Base-by-base conservation (phyloP, 2,329 filamentous ascomycete species). In the Penicillium fuscoglaucum region DNA sequence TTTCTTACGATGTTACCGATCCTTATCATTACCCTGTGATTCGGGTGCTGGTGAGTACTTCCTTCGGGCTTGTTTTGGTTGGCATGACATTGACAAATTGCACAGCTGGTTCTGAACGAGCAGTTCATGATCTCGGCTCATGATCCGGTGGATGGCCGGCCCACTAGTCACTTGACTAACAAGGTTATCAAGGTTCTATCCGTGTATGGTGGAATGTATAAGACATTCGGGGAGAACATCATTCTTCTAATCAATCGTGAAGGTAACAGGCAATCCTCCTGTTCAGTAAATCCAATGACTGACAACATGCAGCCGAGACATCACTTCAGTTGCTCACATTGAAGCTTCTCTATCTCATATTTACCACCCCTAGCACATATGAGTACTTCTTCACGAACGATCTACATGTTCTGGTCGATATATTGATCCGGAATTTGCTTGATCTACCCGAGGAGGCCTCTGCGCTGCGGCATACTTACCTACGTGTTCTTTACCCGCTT, bases 301-400 rank as follows among this genome's bases (percentile, higher is more conserved):
- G 57, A 69, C 55, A 51, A 29, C 19, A 21, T 48, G 55, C 58
- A 82, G 84, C 90, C 10, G 93, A 98, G 75, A 96, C 95, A 0
- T 93, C 92, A 1, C 84, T 96, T 39, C 96, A 99, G 75, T 83
- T 99, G 28, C 84, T 99, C n/a, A 98, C 98, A 59, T 82, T 99
- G 43, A 99, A 99, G 76, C 85, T 97, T 5, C 82, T 99, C 29
- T 99, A 98, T 76, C 85, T 99, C 37, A 83, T 99, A 10, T 99
- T 99, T 76, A 96, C 93, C 5, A 98, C 91, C 10, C 87, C 87
- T 57, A 85, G 89, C 17, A 99, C 95, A 0, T 91, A 95, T 74
- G 95, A 99, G 77, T 99, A 98, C 76, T 99, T 99, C 72, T 99
- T 98, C 76, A 97, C 92, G 29, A 99, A 99, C 72, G 95, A 99